These are phyloP conservation scores for Sclerotinia borealis DNA, from an alignment of 2,329 filamentous ascomycete genomes.

Conservation along the genomic window DNA sequence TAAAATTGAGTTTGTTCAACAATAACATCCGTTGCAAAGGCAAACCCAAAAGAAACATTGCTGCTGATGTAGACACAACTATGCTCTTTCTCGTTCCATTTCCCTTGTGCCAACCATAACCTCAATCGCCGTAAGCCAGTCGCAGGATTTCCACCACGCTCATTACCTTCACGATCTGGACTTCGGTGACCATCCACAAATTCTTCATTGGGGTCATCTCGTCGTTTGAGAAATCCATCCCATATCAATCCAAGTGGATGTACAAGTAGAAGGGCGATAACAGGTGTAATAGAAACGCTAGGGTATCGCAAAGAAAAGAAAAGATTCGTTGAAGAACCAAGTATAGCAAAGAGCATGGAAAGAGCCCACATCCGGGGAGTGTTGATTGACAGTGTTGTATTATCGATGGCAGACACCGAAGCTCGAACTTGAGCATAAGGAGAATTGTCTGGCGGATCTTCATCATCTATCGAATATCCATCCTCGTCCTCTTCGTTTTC, in stretches of 20 bases:
- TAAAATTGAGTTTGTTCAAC: conserved; percentile 89
- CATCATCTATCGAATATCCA: conserved; percentile 38
- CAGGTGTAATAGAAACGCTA: conserved; percentile 81
- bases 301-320: conserved; percentile 90
- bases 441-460: conserved; percentile 60
- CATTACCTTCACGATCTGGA: conserved; percentile 14
- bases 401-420: conserved; percentile 69
- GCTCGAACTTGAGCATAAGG: conserved; percentile 75
- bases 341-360: conserved; percentile 72
- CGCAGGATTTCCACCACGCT: not conserved
- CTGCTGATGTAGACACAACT: conserved; percentile 85
- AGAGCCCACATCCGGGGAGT: conserved; percentile 83
- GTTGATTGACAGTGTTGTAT: conserved; percentile 73
- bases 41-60: conserved; percentile 84
- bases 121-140: conserved; percentile 42
- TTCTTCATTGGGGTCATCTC: conserved; percentile 46
- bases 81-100: conserved; percentile 85
- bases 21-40: conserved; percentile 84
- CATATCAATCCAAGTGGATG: conserved; percentile 77
- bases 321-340: conserved; percentile 77
- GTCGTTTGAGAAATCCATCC: conserved; percentile 64
- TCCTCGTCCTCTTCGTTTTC: conserved; percentile 31
- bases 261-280: conserved; percentile 79
- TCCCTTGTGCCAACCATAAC: conserved; percentile 71
- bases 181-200: conserved; percentile 47